Conservation (phyloP, 768 basidiomycete genomes). For the Leccinellum albellum region DNA sequence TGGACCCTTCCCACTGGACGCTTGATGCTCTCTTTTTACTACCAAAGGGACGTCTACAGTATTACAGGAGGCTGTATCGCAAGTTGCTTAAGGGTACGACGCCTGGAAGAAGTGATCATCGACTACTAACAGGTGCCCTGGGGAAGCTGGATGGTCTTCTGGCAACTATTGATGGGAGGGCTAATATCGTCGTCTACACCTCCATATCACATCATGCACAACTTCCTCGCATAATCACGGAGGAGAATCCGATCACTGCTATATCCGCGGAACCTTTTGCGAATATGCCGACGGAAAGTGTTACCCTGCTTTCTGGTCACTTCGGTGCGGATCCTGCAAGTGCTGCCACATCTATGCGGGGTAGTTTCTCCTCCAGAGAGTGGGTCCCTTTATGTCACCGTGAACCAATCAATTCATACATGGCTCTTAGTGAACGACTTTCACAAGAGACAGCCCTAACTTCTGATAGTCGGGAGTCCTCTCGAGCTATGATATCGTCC, state of each 20-base stretch:
- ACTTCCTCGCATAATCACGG: not conserved
- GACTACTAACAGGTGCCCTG: conserved; percentile 71
- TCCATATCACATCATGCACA: not conserved
- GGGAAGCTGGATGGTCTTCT: conserved; percentile 78
- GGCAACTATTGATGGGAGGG: conserved; percentile 57
- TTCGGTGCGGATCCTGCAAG: conserved; percentile 35
- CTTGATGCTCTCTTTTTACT: conserved; percentile 85
- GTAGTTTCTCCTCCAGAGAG: conserved; percentile 54
- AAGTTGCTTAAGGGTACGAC: conserved; percentile 82
- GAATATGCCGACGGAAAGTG: conserved; percentile 1
- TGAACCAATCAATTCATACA: conserved; percentile 6
- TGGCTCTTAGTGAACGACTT: conserved; percentile 46
- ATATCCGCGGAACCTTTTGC: not conserved
- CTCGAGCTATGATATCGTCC: conserved; percentile 50
- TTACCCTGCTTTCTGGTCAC: conserved; percentile 18
- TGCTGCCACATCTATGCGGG: conserved; percentile 49
- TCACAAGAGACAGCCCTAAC: conserved; percentile 59
- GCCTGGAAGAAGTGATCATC: conserved; percentile 84
- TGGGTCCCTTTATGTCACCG: conserved; percentile 31
- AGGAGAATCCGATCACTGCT: not conserved
- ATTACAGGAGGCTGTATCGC: conserved; percentile 89
- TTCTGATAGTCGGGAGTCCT: conserved; percentile 49
- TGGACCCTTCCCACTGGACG: conserved; percentile 60
- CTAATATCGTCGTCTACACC: conserved; percentile 33
- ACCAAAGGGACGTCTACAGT: conserved; percentile 79